Evolutionary conservation across 495 filamentous ascomycete species (phyloP).

Genomic region (Neurospora sp.): DNA sequence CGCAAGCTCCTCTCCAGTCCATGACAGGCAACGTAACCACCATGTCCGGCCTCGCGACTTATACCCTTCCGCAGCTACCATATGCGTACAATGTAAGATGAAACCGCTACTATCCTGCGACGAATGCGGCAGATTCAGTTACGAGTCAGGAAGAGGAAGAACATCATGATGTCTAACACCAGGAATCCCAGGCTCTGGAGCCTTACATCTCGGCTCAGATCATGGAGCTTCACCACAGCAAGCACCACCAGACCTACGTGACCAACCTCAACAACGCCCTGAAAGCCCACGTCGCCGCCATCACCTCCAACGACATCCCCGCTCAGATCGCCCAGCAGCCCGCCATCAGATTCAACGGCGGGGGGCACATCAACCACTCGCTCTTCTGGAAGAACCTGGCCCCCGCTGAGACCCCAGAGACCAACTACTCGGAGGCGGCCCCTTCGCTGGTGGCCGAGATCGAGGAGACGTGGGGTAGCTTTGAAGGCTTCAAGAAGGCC

Average conservation of each 20-base stretch:
- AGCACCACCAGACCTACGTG: constrained; percentile 67
- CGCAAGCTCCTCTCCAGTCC: constrained; percentile 14
- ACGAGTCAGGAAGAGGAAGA: too few relatives aligned
- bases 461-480: constrained; percentile 51
- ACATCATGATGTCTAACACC: not conserved
- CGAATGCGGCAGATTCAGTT: not conserved
- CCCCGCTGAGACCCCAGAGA: constrained; percentile 54
- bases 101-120: not conserved
- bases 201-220: constrained; percentile 85
- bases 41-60: constrained; percentile 22
- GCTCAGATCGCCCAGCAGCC: constrained; percentile 67
- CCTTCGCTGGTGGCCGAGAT: constrained; percentile 54
- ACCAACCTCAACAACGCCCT: constrained; percentile 56
- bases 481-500: constrained; percentile 64
- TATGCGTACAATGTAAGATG: constrained; percentile 36
- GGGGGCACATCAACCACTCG: constrained; percentile 85
- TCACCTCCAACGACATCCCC: constrained; percentile 34
- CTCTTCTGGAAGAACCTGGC: constrained; percentile 92
- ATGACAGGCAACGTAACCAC: constrained; percentile 11
- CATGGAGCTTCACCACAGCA: constrained; percentile 78
- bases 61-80: constrained; percentile 31
- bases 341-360: constrained; percentile 81
- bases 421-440: constrained; percentile 45
- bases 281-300: constrained; percentile 42
- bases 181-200: constrained; percentile 56